Evolutionary conservation across 371 early-diverging fungal genomes (phyloP).

Genomic region (Mucor racemosus): DNA sequence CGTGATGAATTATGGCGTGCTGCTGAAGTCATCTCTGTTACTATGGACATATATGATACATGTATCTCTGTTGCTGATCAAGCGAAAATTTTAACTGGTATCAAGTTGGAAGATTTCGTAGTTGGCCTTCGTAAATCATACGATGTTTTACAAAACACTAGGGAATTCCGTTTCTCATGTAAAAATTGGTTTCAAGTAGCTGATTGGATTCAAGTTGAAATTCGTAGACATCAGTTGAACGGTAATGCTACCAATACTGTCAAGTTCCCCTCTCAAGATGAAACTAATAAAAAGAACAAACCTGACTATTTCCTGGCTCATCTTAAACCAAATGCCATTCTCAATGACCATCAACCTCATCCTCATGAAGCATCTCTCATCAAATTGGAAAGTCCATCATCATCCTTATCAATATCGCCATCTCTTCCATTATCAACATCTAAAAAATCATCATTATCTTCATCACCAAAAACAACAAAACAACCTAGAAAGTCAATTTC

Average conservation of each 20-base stretch:
- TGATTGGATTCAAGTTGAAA: constrained; percentile 40
- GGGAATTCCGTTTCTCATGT: constrained; percentile 30
- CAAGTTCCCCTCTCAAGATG: background rate
- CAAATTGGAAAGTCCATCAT: background rate
- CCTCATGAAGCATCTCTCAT: constrained; percentile 7
- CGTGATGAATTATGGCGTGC: constrained; percentile 48
- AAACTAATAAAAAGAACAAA: constrained; percentile 3
- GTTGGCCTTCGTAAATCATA: constrained; percentile 27
- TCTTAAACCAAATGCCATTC: constrained; percentile 24
- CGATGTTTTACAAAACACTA: constrained; percentile 28
- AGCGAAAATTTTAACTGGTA: constrained; percentile 23
- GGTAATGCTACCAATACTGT: background rate
- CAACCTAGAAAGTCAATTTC: constrained; percentile 20
- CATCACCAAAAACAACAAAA: background rate
- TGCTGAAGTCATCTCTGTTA: constrained; percentile 37
- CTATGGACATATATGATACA: constrained; percentile 31
- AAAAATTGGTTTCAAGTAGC: constrained; percentile 40
- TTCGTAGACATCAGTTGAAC: constrained; percentile 25
- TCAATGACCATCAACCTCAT: constrained; percentile 11
- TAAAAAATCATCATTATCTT: background rate
- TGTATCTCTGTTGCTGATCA: constrained; percentile 23
- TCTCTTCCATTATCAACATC: background rate
- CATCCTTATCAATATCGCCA: background rate
- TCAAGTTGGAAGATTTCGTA: constrained; percentile 25
- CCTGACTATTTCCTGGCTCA: constrained; percentile 29